A percentile compares a stretch with the other conserved stretches of the same genome.
These are phyloP conservation scores for Fistulinella prunicolor DNA, from an alignment of 768 basidiomycete species.

Conservation along the genomic window DNA sequence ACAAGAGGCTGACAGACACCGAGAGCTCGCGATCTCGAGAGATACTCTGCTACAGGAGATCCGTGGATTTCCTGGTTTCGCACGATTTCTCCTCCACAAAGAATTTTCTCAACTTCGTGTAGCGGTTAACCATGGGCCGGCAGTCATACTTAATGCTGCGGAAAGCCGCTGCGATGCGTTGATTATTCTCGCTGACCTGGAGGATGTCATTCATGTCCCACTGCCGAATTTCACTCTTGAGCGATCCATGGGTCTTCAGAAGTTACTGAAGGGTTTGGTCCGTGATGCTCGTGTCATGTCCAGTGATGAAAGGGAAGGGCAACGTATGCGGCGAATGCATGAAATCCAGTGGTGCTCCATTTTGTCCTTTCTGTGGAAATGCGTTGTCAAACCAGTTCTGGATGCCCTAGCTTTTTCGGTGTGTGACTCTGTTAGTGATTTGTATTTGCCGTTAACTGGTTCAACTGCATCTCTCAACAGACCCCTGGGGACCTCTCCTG, in stretches of 20 bases:
- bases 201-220: not conserved
- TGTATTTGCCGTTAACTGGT: not conserved
- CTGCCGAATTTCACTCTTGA: conserved; percentile 1
- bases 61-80: too few relatives aligned
- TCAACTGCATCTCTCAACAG: not conserved
- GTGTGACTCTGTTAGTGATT: not conserved
- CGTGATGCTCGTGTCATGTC: not conserved
- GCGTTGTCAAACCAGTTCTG: conserved; percentile 1
- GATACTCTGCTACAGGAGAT: too few relatives aligned
- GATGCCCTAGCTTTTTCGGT: not conserved
- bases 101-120: too few relatives aligned
- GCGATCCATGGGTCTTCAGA: not conserved
- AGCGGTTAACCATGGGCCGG: too few relatives aligned
- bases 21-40: too few relatives aligned
- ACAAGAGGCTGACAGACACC: too few relatives aligned
- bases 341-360: not conserved
- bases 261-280: not conserved
- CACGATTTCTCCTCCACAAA: too few relatives aligned
- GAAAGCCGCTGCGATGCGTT: too few relatives aligned
- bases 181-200: too few relatives aligned
- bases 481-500: not conserved
- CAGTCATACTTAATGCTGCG: too few relatives aligned
- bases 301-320: not conserved
- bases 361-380: not conserved
- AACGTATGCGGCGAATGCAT: too few relatives aligned